Base-by-base conservation (phyloP, 2,329 filamentous ascomycete species). In the Truncatella angustata region DNA sequence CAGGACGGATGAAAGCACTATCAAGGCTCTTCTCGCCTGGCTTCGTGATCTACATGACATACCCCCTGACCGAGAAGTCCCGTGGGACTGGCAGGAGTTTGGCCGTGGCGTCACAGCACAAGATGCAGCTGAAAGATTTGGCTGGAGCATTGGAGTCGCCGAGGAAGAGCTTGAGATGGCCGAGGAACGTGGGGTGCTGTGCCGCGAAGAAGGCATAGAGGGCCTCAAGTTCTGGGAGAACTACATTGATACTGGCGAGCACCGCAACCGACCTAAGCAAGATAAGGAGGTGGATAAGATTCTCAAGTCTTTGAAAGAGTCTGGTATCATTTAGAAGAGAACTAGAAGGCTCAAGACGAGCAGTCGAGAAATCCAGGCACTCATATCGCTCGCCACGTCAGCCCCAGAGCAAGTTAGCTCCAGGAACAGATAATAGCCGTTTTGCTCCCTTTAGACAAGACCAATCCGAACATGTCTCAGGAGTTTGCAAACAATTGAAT, bases 121-220 rank as follows among this genome's bases (percentile, higher is more conserved):
- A 65, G 92, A 97, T 64, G 84, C 85, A 0, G 94, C 94, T 0
- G 90, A 95, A 68, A 79, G 84, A 46, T 99, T 99, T 70, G 90
- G 92, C 5, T 99, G 94, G 94, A 97, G 94, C 66, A 87, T 99
- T 6, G 94, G 94, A 7, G 93, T 99, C 20, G 94, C 94, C 1
- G 89, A 88, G 54, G 94, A 97, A 68, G 94, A 99, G 72, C 77
- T 99, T 11, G 90, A 97, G 66, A 97, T 99, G 93, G 92, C 92
- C 0, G 94, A 99, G 69, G 93, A 97, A 67, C 84, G 82, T 51
- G 94, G 94, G 0, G 84, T 85, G 3, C 68, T 99, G 18, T 97
- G 93, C 67, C 86, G 94, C 44, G 94, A 99, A 67, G 92, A 96
- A 63, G 87, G 91, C 4, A 83, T 97, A 12, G 92, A 97, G 67